Base-by-base conservation (phyloP, 2,329 filamentous ascomycete species). In the Neoscytalidium dimidiatum region DNA sequence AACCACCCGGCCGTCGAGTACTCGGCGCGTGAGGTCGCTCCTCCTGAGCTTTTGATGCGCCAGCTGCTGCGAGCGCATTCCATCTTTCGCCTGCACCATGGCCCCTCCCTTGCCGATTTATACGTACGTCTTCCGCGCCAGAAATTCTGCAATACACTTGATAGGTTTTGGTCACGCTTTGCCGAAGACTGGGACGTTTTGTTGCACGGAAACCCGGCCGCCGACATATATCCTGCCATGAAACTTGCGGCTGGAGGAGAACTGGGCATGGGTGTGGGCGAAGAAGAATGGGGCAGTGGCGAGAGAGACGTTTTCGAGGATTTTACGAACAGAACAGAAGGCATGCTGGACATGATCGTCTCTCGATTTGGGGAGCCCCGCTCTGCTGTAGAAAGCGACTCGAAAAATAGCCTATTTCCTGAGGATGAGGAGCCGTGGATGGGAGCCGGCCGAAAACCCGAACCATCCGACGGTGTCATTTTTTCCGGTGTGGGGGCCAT, bases 291-390 rank as follows among this genome's bases (percentile, higher is more conserved):
- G 75, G 94, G 94, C 4, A 97, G 94, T 74, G 93, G 93, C 33
- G 94, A 98, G 80, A 85, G 94, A 71, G 94, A 96, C 71, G 94
- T 98, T 0, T 82, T 99, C 1, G 94, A 98, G 76, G 92, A 92
- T n/a, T 87, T 97, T 67, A 88, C 92, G 1, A 85, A 84, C 9
- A 84, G 91, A 64, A 91, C 92, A 26, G 90, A 95, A 60, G 95
- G 95, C 0, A 83, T 99, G 43, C 86, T 96, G 5, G 95, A 99
- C 77, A 77, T 98, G 56, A 83, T 97, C 46, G 93, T 97, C 3
- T 93, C 92, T 48, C 89, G 91, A 69, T 98, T 96, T 75, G 94
- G 92, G 13, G 85, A 89, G 67, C 74, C 81, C 5, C 75, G 80
- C 7, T 66, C 72, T 6, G 69, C 73, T 46, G 66, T 69, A 23